A percentile compares a stretch with the other conserved stretches of the same genome.
phyloP scores from a whole-genome alignment of 192 early-diverging fungal species.

The Polychytrium aggregatum region DNA sequence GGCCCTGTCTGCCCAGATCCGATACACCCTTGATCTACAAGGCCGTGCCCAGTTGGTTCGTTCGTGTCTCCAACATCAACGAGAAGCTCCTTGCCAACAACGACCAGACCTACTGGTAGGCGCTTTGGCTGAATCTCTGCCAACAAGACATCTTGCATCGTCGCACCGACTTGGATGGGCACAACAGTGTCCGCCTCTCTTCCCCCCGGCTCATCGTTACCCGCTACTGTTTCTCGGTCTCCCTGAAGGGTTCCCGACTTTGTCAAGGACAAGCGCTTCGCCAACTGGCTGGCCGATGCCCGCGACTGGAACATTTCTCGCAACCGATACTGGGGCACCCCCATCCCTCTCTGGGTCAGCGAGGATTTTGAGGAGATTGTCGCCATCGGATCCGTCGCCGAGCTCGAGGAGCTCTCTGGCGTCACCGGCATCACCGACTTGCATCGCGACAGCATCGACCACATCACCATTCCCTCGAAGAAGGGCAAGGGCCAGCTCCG shows the following conservation, averaged over 20 bases:
- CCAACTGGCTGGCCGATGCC: slow-evolving; percentile 90
- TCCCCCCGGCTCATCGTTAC: slow-evolving; percentile 5
- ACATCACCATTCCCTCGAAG: slow-evolving; percentile 92
- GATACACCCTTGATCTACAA: slow-evolving; percentile 96
- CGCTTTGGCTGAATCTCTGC: slow-evolving; percentile 1
- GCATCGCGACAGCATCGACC: slow-evolving; percentile 93
- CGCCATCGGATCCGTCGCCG: slow-evolving; percentile 81
- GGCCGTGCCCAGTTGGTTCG: slow-evolving; percentile 96
- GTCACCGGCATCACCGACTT: slow-evolving; percentile 71
- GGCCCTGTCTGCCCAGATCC: slow-evolving; percentile 25
- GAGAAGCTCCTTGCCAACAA: slow-evolving; percentile 84
- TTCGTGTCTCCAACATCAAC: slow-evolving; percentile 73
- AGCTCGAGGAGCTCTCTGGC: slow-evolving; percentile 83
- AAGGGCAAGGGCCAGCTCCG: slow-evolving; percentile 71
- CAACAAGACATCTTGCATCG: too few relatives aligned
- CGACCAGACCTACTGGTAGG: slow-evolving; percentile 70
- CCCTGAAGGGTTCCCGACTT: slow-evolving; percentile 68
- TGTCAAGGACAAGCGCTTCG: slow-evolving; percentile 95
- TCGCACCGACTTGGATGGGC: too few relatives aligned
- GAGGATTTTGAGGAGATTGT: slow-evolving; percentile 85
- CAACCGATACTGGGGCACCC: slow-evolving; percentile 99
- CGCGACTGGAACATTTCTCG: slow-evolving; percentile 98
- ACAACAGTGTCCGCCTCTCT: too few relatives aligned
- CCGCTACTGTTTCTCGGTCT: slow-evolving; percentile 1
- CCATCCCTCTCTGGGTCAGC: slow-evolving; percentile 94